Evolutionary conservation across 1,284 basidiomycete species (phyloP).

Genomic region (Xerocomus amazonicus): DNA sequence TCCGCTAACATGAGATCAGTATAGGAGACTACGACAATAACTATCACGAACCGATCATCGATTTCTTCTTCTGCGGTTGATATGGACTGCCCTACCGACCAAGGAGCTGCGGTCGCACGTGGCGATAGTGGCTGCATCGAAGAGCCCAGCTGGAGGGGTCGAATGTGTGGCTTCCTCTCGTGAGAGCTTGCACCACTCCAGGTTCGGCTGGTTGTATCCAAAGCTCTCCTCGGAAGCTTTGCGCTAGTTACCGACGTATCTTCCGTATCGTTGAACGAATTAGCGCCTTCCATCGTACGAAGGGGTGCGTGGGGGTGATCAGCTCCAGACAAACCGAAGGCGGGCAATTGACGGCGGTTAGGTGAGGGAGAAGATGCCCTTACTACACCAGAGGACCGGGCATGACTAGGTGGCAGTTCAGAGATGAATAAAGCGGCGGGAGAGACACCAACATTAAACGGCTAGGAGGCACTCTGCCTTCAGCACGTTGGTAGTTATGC

Average conservation of each 20-base stretch:
- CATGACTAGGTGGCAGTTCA: constrained; percentile 12
- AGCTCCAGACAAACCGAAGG: background rate
- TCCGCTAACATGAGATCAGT: constrained; percentile 14
- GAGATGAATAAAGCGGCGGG: background rate
- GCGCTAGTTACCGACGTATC: too few species aligned
- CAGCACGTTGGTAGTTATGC: constrained; percentile 1
- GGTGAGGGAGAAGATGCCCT: constrained; percentile 16
- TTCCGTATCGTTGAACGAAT: constrained; percentile 1
- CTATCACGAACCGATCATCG: constrained; percentile 14
- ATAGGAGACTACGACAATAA: background rate
- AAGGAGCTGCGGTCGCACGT: background rate
- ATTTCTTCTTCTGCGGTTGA: background rate
- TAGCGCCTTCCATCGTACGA: background rate
- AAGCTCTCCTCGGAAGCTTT: background rate
- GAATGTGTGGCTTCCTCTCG: constrained; percentile 12
- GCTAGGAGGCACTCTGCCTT: background rate
- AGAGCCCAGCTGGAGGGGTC: background rate
- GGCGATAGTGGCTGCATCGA: background rate
- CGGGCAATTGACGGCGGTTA: constrained; percentile 2
- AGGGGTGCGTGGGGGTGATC: background rate
- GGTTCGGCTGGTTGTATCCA: background rate
- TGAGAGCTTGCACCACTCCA: constrained; percentile 8
- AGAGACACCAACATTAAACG: constrained; percentile 12
- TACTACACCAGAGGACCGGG: background rate
- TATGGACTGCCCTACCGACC: background rate